A percentile compares a stretch with the other conserved stretches of the same genome.
Conservation (phyloP, 2,329 filamentous ascomycete species). For the Aureobasidium vineae region DNA sequence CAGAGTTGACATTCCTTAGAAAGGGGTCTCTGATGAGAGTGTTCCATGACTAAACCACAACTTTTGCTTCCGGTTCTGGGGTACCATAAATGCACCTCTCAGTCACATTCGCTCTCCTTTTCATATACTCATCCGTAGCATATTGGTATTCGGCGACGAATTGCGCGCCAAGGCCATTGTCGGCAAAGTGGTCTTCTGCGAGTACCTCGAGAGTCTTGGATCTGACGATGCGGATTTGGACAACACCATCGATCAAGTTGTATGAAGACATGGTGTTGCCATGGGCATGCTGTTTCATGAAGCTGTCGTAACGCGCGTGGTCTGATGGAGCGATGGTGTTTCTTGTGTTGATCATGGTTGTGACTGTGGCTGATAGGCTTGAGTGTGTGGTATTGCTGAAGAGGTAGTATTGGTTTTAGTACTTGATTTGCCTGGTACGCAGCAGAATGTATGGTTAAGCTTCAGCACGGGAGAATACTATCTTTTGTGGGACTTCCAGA, state of each 20-base stretch:
- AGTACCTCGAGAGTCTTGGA: neutral
- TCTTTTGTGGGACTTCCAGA: neutral
- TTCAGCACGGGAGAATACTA: neutral
- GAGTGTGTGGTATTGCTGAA: neutral
- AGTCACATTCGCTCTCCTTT: neutral
- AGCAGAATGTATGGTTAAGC: neutral
- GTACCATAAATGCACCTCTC: neutral
- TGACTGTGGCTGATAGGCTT: neutral
- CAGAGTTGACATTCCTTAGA: neutral
- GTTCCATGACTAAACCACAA: neutral
- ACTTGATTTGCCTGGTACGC: neutral
- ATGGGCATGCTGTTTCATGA: neutral
- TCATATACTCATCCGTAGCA: neutral
- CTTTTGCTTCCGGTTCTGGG: neutral
- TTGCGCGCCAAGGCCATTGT: neutral
- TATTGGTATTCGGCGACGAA: neutral
- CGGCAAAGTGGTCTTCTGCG: neutral
- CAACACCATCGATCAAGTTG: neutral
- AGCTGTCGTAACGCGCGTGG: neutral
- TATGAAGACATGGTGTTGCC: constrained; percentile 13
- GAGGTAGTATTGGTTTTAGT: neutral
- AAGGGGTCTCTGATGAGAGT: neutral
- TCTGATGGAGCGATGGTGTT: neutral
- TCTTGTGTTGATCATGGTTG: neutral
- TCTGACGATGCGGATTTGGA: neutral